Evolutionary conservation across 148 eudicot species (phyloP).

Genomic region (Rhododendron kiyosumense): DNA sequence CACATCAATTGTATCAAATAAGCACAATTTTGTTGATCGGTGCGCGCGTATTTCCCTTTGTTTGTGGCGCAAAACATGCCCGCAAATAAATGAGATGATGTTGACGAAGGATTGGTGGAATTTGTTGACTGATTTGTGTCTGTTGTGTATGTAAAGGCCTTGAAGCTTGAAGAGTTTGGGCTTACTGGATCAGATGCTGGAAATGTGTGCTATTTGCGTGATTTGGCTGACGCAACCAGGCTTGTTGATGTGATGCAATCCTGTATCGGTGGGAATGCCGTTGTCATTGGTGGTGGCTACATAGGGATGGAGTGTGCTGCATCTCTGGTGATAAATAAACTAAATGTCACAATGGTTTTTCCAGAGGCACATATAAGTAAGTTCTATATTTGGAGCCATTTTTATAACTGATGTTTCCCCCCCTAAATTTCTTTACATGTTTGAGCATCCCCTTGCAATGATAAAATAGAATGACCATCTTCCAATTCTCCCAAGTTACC

Average conservation of each 20-base stretch:
- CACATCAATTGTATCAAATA: background rate
- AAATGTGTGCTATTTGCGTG: conserved; percentile 91
- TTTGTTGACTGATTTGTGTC: conserved; percentile 13
- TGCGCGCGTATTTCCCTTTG: background rate
- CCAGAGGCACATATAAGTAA: conserved; percentile 94
- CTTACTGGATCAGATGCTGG: conserved; percentile 80
- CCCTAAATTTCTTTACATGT: background rate
- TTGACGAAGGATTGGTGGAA: background rate
- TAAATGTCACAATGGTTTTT: conserved; percentile 93
- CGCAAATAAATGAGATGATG: background rate
- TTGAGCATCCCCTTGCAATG: background rate
- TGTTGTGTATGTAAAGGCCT: conserved; percentile 45
- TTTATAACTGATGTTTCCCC: background rate
- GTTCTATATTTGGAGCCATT: conserved; percentile 15
- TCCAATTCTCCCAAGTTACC: background rate
- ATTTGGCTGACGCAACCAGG: conserved; percentile 80
- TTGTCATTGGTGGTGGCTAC: conserved; percentile 98
- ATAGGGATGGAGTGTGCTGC: conserved; percentile 99
- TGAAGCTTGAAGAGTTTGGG: conserved; percentile 99
- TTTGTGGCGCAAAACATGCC: background rate
- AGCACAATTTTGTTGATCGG: background rate
- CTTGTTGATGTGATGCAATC: conserved; percentile 70
- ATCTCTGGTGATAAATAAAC: conserved; percentile 90
- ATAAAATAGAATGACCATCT: background rate
- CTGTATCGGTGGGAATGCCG: conserved; percentile 71